Percentiles rank a stretch among this genome's conserved stretches.
phyloP scores from a whole-genome alignment of 73 alveolate genomes.

The Halteria grandinella region DNA sequence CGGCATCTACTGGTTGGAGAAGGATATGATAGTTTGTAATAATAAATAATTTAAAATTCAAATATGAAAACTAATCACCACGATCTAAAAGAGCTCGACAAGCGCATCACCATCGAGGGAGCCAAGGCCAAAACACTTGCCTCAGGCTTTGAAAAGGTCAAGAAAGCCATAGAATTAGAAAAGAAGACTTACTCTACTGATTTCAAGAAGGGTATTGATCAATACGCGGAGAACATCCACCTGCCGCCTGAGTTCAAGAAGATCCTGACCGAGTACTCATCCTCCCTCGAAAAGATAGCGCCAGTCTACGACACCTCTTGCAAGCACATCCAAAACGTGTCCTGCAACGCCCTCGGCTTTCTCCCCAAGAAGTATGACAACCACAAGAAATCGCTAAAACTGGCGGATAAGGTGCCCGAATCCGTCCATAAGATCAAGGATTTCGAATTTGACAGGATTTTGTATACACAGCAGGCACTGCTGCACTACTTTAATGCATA shows the following conservation, averaged over 20 bases:
- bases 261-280: slow-evolving; percentile 1
- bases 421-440: slow-evolving; percentile 32
- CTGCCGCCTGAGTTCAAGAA: not conserved
- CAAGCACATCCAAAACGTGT: slow-evolving; percentile 19
- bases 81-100: slow-evolving; percentile 32
- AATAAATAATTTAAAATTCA: too few species aligned
- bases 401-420: slow-evolving; percentile 20
- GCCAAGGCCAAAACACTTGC: slow-evolving; percentile 18
- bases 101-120: slow-evolving; percentile 16
- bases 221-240: not conserved
- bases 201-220: slow-evolving; percentile 9
- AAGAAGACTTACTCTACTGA: slow-evolving; percentile 42
- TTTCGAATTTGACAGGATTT: slow-evolving; percentile 30
- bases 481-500: slow-evolving; percentile 40
- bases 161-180: slow-evolving; percentile 8
- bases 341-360: slow-evolving; percentile 38
- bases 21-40: too few species aligned
- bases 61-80: not conserved
- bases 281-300: not conserved
- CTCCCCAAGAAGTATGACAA: slow-evolving; percentile 36
- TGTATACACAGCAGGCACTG: slow-evolving; percentile 30
- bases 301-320: slow-evolving; percentile 11
- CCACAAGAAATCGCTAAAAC: slow-evolving; percentile 26
- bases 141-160: slow-evolving; percentile 17
- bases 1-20: too few species aligned